Evolutionary conservation across 75 land plant genomes (phyloP).

Genomic region (Cryptomeria japonica): DNA sequence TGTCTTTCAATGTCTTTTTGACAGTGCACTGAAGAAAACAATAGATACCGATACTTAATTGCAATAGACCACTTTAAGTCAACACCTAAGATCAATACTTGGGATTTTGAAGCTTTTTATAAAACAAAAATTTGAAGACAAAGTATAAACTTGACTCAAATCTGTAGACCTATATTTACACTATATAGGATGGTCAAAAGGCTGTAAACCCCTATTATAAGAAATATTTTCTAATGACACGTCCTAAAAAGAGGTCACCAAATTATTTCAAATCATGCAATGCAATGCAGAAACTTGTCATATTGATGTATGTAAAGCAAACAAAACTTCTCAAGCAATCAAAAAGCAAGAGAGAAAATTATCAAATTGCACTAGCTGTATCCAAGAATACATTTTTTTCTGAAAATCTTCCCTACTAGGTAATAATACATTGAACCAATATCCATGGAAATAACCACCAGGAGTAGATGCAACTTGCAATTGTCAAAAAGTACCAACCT

Average conservation of each 20-base stretch:
- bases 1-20: background rate
- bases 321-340: background rate
- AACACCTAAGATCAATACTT: background rate
- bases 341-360: background rate
- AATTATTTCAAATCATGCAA: background rate
- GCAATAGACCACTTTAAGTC: constrained; percentile 65
- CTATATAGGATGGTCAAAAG: background rate
- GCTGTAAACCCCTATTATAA: background rate
- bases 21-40: background rate
- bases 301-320: background rate
- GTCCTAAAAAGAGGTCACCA: background rate
- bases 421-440: background rate
- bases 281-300: background rate
- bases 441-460: background rate
- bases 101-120: background rate
- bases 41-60: background rate
- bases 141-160: background rate
- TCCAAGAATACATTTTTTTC: background rate
- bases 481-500: background rate
- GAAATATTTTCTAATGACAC: background rate
- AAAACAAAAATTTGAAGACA: background rate
- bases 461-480: background rate
- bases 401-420: background rate
- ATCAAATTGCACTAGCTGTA: background rate
- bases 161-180: background rate